Conservation (phyloP, 2,329 filamentous ascomycete genomes). For the Xylariaceae sp. region DNA sequence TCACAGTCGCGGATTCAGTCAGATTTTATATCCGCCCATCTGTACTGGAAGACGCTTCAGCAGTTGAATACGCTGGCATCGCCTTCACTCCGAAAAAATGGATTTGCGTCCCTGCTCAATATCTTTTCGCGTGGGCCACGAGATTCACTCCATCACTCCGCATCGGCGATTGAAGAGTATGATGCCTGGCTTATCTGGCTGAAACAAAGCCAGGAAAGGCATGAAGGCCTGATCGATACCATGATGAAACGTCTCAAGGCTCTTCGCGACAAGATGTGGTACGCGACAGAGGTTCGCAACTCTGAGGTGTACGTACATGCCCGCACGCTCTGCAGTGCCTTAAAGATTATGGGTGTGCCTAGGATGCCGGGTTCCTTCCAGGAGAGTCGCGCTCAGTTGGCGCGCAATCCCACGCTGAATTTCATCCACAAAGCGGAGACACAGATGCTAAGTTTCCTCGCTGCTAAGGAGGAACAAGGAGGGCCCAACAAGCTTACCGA, state of each 20-base stretch:
- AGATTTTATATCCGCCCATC: constrained; percentile 83
- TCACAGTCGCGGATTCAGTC: constrained; percentile 78
- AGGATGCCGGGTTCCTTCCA: constrained; percentile 62
- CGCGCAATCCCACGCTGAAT: constrained; percentile 57
- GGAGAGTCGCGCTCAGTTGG: constrained; percentile 55
- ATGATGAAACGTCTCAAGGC: constrained; percentile 77
- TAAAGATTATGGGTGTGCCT: constrained; percentile 86
- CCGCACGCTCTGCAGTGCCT: constrained; percentile 81
- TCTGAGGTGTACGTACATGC: constrained; percentile 89
- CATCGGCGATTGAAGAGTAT: constrained; percentile 77
- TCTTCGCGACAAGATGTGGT: constrained; percentile 98
- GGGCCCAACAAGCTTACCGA: constrained; percentile 96
- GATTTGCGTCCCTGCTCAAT: constrained; percentile 74
- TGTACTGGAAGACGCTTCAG: constrained; percentile 84
- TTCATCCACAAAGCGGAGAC: constrained; percentile 83
- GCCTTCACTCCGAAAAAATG: constrained; percentile 67
- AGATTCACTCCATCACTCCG: constrained; percentile 72
- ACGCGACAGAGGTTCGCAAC: constrained; percentile 89
- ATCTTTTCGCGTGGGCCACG: constrained; percentile 76
- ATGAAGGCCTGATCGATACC: constrained; percentile 74
- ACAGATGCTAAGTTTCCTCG: constrained; percentile 86
- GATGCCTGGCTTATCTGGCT: constrained; percentile 85
- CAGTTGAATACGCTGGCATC: constrained; percentile 71
- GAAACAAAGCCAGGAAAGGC: constrained; percentile 80
- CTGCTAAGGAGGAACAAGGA: constrained; percentile 81